Evolutionary conservation across 2,329 filamentous ascomycete genomes (phyloP).

Genomic region (Dissoconium aciculare): DNA sequence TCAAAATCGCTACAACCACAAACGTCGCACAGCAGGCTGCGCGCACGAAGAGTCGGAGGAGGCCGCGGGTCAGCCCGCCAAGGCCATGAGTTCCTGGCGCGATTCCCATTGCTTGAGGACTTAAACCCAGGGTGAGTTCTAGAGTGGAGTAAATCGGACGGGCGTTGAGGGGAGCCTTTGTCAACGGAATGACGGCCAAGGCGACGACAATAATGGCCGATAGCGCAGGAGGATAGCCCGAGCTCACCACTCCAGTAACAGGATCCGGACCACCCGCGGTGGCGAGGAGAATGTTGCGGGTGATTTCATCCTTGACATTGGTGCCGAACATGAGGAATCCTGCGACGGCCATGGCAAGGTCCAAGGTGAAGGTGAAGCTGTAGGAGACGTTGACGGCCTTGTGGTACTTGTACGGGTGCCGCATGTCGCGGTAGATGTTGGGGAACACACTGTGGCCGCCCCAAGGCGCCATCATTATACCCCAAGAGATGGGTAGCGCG

Average conservation of each 20-base stretch:
- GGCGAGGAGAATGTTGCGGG: conserved; percentile 60
- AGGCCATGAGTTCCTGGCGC: conserved; percentile 38
- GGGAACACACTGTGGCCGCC: conserved; percentile 65
- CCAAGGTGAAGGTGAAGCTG: conserved; percentile 67
- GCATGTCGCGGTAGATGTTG: conserved; percentile 66
- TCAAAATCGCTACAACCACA: conserved; percentile 56
- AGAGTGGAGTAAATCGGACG: conserved; percentile 75
- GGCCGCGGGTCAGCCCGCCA: conserved; percentile 38
- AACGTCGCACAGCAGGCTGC: conserved; percentile 55
- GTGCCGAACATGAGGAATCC: conserved; percentile 94
- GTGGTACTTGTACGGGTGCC: conserved; percentile 67
- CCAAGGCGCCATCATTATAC: conserved; percentile 73
- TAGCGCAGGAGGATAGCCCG: conserved; percentile 57
- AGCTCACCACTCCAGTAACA: too few relatives aligned
- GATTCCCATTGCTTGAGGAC: conserved; percentile 38
- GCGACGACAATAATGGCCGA: conserved; percentile 72
- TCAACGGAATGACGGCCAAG: conserved; percentile 83
- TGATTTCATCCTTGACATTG: conserved; percentile 73
- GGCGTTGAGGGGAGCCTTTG: conserved; percentile 58
- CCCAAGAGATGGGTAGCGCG: conserved; percentile 74
- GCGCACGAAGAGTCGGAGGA: conserved; percentile 47
- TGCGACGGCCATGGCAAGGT: conserved; percentile 65
- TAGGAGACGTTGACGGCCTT: conserved; percentile 67
- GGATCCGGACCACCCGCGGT: conserved; percentile 30
- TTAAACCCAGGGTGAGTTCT: conserved; percentile 66